Conservation (phyloP, 371 early-diverging fungal species). For the Mortierella polycephala region DNA sequence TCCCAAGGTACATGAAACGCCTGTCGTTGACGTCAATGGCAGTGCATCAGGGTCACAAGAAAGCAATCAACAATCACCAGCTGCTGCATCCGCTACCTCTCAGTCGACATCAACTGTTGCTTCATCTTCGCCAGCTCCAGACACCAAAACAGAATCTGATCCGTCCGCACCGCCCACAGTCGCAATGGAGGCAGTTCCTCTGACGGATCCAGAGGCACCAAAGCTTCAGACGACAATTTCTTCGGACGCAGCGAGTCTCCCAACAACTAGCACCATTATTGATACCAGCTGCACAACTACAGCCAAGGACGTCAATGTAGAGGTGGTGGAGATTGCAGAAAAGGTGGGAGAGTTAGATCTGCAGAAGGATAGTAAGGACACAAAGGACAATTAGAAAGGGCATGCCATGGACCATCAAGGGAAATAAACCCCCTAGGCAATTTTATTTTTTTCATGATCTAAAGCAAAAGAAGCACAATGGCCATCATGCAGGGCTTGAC, state of each 20-base stretch:
- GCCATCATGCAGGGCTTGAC: not conserved
- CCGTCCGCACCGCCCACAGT: not conserved
- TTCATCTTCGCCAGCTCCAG: not conserved
- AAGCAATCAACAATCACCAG: not conserved
- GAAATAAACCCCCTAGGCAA: not conserved
- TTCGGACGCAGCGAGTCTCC: too few species aligned
- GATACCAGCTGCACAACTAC: not conserved
- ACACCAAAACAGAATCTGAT: too few species aligned
- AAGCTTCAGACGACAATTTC: not conserved
- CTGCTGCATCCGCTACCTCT: not conserved
- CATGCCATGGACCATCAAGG: not conserved
- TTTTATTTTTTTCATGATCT: not conserved
- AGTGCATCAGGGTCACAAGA: not conserved
- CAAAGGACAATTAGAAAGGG: not conserved
- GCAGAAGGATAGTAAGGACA: not conserved
- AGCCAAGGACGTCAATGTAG: not conserved
- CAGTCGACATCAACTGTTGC: not conserved
- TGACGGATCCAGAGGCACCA: conserved; percentile 4
- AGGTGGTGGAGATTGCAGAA: not conserved
- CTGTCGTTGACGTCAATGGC: not conserved
- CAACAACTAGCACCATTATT: not conserved
- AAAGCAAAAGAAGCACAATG: not conserved
- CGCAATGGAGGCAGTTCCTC: not conserved
- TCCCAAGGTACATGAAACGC: conserved; percentile 15
- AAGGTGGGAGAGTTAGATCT: conserved; percentile 6